Percentiles rank a stretch among this genome's conserved stretches.
Evolutionary conservation across 2,329 filamentous ascomycete genomes (phyloP).

Genomic region (Trichophyton rubrum): DNA sequence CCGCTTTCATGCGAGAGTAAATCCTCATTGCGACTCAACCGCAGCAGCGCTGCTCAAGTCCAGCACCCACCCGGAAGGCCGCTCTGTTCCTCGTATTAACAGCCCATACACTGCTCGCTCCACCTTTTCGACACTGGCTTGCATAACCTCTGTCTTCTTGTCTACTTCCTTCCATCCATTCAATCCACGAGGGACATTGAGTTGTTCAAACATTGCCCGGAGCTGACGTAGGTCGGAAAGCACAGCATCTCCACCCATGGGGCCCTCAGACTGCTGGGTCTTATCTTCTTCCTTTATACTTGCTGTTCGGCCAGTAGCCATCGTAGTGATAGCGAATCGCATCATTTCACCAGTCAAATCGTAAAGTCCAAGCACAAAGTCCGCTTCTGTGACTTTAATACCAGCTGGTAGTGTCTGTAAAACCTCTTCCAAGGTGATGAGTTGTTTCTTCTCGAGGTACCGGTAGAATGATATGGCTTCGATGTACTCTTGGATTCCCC

Average conservation of each 20-base stretch:
- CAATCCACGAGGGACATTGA: constrained; percentile 46
- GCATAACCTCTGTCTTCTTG: constrained; percentile 78
- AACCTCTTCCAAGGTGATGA: constrained; percentile 58
- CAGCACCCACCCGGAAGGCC: constrained; percentile 84
- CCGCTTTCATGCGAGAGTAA: neutral
- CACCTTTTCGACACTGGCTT: constrained; percentile 81
- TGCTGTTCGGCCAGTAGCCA: constrained; percentile 57
- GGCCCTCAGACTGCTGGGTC: constrained; percentile 16
- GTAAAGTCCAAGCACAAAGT: constrained; percentile 84
- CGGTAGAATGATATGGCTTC: constrained; percentile 82
- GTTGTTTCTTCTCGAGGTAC: constrained; percentile 64
- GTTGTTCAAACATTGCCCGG: constrained; percentile 60
- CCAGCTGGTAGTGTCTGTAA: constrained; percentile 32
- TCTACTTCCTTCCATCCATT: constrained; percentile 50
- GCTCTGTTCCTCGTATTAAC: constrained; percentile 72
- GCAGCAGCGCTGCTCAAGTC: constrained; percentile 45
- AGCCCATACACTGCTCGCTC: constrained; percentile 83
- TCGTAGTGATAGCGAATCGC: constrained; percentile 82
- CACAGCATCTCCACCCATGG: constrained; percentile 40
- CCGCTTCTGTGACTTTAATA: constrained; percentile 60
- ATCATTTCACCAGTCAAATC: constrained; percentile 94
- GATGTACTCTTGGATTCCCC: constrained; percentile 83
- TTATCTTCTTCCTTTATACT: constrained; percentile 17
- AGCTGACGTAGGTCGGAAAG: constrained; percentile 70
- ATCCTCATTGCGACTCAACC: constrained; percentile 27